Evolutionary conservation across 2,329 filamentous ascomycete species (phyloP).

Genomic region (Zymoseptoria tritici): DNA sequence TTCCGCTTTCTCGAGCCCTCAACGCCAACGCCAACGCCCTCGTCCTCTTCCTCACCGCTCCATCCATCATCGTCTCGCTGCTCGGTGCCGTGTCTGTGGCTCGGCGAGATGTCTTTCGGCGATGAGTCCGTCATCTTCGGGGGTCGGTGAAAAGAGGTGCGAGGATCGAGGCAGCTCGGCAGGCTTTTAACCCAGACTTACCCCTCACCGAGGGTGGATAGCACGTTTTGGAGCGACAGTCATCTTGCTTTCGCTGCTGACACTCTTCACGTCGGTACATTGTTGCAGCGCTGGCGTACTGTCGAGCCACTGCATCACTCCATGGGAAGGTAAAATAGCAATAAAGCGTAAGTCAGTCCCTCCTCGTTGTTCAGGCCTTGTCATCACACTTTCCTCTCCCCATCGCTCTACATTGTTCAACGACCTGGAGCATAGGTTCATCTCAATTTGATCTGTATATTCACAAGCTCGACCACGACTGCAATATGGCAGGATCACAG

Average conservation of each 20-base stretch:
- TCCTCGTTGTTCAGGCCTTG: not conserved
- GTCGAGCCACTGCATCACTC: not conserved
- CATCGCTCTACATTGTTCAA: not conserved
- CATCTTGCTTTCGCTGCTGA: not conserved
- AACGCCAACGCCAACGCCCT: conserved; percentile 28
- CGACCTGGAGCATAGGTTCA: no score
- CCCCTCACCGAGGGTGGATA: conserved; percentile 11
- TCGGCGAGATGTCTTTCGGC: conserved; percentile 5
- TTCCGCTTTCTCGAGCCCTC: conserved; percentile 41
- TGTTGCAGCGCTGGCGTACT: conserved; percentile 2
- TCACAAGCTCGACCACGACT: conserved; percentile 1
- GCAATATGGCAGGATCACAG: conserved; percentile 22
- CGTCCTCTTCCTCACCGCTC: conserved; percentile 34
- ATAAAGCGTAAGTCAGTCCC: conserved; percentile 1
- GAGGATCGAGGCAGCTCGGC: conserved; percentile 3
- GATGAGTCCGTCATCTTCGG: conserved; percentile 8
- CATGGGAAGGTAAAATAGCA: not conserved
- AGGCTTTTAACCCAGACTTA: not conserved
- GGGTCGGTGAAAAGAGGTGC: conserved; percentile 10
- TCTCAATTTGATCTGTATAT: conserved; percentile 4
- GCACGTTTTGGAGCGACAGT: not conserved
- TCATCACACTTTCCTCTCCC: not conserved
- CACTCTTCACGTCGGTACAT: conserved; percentile 3
- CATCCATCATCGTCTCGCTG: conserved; percentile 29
- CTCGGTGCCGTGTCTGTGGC: conserved; percentile 14